Evolutionary conservation across 2,329 filamentous ascomycete genomes (phyloP).

Genomic region (Penicillium thymicola): DNA sequence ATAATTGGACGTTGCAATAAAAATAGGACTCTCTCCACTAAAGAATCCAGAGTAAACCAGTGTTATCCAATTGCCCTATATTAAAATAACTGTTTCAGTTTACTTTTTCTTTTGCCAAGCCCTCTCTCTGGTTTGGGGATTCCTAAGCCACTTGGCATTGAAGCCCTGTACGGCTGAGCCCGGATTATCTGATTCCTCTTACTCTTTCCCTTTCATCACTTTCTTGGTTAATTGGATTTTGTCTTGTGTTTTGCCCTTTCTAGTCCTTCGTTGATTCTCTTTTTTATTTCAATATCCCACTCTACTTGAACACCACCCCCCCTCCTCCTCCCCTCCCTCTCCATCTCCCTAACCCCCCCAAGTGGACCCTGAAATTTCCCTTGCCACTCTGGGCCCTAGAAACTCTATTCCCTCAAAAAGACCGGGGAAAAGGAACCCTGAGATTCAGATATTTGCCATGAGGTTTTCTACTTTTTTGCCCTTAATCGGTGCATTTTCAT

Average conservation of each 20-base stretch:
- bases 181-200: constrained; percentile 2
- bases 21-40: constrained; percentile 1
- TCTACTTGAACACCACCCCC: too few relatives aligned
- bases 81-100: constrained; percentile 2
- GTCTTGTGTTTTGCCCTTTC: neutral
- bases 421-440: constrained; percentile 4
- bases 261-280: neutral
- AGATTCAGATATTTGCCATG: constrained; percentile 12
- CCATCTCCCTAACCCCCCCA: neutral
- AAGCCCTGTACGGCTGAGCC: neutral
- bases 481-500: constrained; percentile 15
- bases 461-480: constrained; percentile 19
- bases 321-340: too few relatives aligned
- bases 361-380: neutral
- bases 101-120: neutral
- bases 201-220: neutral
- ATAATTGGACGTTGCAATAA: neutral
- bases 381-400: constrained; percentile 14
- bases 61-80: neutral
- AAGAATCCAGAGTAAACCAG: neutral
- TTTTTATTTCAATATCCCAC: neutral
- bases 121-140: neutral
- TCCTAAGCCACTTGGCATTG: constrained; percentile 15
- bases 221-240: neutral
- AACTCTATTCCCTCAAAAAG: constrained; percentile 8